Conservation (phyloP, 179 eudicot species). For the Camellia oleifera region DNA sequence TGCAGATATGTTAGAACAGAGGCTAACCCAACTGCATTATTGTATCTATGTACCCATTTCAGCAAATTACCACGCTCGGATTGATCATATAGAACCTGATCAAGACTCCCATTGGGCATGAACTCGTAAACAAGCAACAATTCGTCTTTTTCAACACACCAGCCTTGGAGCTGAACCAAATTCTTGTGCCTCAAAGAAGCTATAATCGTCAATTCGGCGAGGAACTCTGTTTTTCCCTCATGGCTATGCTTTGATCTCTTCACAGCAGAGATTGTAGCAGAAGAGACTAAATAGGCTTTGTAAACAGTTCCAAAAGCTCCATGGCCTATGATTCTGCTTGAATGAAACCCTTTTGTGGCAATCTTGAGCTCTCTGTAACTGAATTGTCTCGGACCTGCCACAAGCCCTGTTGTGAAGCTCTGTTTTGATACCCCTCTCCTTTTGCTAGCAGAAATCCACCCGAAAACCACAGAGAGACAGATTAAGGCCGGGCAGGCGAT, state of each 20-base stretch:
- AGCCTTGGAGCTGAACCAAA: conserved; percentile 85
- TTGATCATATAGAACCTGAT: conserved; percentile 51
- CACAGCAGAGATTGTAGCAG: conserved; percentile 64
- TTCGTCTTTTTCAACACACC: conserved; percentile 88
- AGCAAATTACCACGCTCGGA: conserved; percentile 35
- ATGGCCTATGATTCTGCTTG: conserved; percentile 59
- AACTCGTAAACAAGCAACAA: conserved; percentile 82
- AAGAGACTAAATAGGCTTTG: conserved; percentile 52
- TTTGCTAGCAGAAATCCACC: conserved; percentile 46
- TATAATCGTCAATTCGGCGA: conserved; percentile 74
- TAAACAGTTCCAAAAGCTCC: conserved; percentile 95
- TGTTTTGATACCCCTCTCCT: conserved; percentile 38
- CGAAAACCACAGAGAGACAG: conserved; percentile 40
- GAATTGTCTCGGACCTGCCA: conserved; percentile 66
- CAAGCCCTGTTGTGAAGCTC: conserved; percentile 61
- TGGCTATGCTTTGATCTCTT: conserved; percentile 74
- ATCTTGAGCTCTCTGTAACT: conserved; percentile 60
- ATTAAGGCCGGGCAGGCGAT: conserved; percentile 60
- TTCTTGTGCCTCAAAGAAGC: conserved; percentile 85
- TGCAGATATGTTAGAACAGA: too few species aligned
- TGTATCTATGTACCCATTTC: neutral
- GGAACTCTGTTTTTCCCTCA: conserved; percentile 72
- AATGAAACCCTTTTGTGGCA: conserved; percentile 75
- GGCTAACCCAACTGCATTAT: too few species aligned
- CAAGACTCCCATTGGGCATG: conserved; percentile 87